Evolutionary conservation across 1,284 basidiomycete species (phyloP).

Genomic region (Sanghuangporus weigelae): DNA sequence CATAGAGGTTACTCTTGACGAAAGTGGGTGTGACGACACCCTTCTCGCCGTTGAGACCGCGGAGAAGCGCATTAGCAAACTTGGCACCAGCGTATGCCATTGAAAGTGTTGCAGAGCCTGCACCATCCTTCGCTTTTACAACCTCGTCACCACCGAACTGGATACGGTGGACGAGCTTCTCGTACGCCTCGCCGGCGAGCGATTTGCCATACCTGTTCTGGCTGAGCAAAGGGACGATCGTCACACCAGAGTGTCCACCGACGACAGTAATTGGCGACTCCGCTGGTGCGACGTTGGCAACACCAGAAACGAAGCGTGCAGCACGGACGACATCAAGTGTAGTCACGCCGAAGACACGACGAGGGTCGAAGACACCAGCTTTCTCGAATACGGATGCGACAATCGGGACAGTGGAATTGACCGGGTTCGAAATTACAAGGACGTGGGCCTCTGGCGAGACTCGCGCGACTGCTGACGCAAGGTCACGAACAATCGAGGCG

Average conservation of each 20-base stretch:
- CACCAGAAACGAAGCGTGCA: constrained; percentile 81
- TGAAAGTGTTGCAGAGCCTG: constrained; percentile 84
- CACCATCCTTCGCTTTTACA: constrained; percentile 86
- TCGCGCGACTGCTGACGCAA: constrained; percentile 84
- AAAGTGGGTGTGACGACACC: constrained; percentile 82
- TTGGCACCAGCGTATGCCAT: constrained; percentile 95
- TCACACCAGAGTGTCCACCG: constrained; percentile 94
- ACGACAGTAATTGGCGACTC: constrained; percentile 83
- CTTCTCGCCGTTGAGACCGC: constrained; percentile 85
- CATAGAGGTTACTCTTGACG: constrained; percentile 83
- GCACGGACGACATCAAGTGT: constrained; percentile 97
- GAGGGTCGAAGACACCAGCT: constrained; percentile 90
- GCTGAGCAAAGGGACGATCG: constrained; percentile 93
- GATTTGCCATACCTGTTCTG: constrained; percentile 66
- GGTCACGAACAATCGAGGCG: constrained; percentile 94
- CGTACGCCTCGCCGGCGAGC: constrained; percentile 63
- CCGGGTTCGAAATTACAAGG: constrained; percentile 95
- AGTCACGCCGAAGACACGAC: constrained; percentile 81
- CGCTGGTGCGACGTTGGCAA: constrained; percentile 63
- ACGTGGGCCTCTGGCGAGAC: constrained; percentile 88
- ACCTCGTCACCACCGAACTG: constrained; percentile 94
- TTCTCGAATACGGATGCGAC: constrained; percentile 92
- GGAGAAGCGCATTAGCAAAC: constrained; percentile 80
- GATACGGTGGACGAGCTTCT: constrained; percentile 77
- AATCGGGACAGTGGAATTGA: constrained; percentile 96